These are phyloP conservation scores for Magnusiomyces sp. DNA, from an alignment of 1,139 yeast species.

Conservation along the genomic window DNA sequence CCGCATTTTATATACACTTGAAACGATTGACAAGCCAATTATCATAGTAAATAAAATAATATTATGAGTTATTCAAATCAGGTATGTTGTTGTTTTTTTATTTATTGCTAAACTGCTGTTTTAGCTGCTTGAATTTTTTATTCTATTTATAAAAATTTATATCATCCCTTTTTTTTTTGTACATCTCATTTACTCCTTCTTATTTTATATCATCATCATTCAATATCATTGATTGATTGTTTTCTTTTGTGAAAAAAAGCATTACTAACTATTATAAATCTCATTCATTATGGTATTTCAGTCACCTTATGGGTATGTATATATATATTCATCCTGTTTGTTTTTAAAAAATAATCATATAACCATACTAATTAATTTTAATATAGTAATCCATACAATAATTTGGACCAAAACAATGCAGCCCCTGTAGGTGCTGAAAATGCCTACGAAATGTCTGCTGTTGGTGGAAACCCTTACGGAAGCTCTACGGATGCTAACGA, in stretches of 20 bases:
- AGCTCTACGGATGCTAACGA: conserved; percentile 34
- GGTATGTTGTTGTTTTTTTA: too few species aligned
- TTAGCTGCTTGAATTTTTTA: not conserved
- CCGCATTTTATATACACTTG: not conserved
- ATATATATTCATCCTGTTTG: not conserved
- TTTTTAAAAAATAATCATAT: not conserved
- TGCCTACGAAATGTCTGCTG: conserved; percentile 1
- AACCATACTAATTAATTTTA: not conserved
- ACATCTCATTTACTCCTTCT: not conserved
- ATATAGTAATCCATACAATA: conserved; percentile 2
- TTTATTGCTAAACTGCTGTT: too few species aligned
- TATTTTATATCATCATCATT: not conserved
- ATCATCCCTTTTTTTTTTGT: not conserved
- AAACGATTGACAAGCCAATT: not conserved
- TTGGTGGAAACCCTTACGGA: conserved; percentile 8
- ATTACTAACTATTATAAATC: not conserved
- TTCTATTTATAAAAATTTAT: not conserved
- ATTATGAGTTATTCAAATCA: too few species aligned
- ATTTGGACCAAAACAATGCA: not conserved
- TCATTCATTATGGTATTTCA: not conserved
- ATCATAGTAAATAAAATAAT: too few species aligned
- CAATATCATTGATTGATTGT: not conserved
- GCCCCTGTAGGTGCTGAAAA: not conserved
- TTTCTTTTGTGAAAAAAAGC: not conserved
- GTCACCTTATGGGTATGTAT: conserved; percentile 1